Base-by-base conservation (phyloP, 176 grass and related monocot genomes). In the Paspalum notatum region DNA sequence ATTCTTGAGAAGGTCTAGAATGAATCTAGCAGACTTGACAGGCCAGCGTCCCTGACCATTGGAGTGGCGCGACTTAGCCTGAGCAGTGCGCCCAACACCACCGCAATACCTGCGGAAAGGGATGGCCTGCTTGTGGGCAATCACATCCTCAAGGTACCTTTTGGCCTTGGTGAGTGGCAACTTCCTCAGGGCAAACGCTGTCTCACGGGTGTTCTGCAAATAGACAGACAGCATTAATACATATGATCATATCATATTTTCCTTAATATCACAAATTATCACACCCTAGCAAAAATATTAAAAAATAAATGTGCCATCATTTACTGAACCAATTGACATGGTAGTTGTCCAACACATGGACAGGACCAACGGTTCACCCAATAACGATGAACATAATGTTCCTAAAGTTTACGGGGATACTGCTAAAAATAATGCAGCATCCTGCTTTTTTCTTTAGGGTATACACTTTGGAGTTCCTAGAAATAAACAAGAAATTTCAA, bases 101-200 rank as follows among this genome's bases (percentile, higher is more conserved):
- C 95, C 1, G 12, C 88, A 94, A 66, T 87, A 98, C 47, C 95
- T 88, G 9, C 95, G 85, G 81, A 98, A 94, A 9, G 95, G 95
- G 54, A 98, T 98, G 1, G 95, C 95, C 59, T 98, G 95, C 86
- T 98, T 98, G 88, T 98, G 95, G 42, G 83, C 88, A 15, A 98
- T 89, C 70, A 98, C 95, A 83, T 98, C 95, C 63, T 98, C 92
- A 41, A 98, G 90, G 53, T 98, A 98, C 60, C 92, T 91, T 49
- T 98, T 98, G 7, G 95, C 95, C 87, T 98, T 98, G 12, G 8
- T 51, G 38, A 98, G 59, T 0, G 92, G 43, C 47, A 94, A 5
- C 74, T 92, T 87, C 65, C 92, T 92, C 18, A 98, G 72, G 50
- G 95, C 81, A 63, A 90, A 87, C 5, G 95, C 92, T 85, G 95